Conservation (phyloP, 768 basidiomycete species). For the Boletellus sp. region DNA sequence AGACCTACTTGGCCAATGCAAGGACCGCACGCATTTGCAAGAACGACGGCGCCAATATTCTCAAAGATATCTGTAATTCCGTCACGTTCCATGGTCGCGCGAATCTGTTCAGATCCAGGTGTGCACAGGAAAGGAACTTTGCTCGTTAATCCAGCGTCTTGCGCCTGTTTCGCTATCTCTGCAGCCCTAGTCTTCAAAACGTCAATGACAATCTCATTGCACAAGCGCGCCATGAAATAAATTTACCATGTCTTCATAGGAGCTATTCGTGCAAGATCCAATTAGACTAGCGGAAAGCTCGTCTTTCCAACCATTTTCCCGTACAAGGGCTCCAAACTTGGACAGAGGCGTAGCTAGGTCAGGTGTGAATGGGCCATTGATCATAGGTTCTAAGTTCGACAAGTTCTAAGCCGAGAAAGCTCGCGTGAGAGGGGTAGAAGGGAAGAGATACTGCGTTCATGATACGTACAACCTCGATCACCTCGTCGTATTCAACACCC, state of each 20-base stretch:
- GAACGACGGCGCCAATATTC: constrained; percentile 87
- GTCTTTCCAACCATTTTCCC: constrained; percentile 90
- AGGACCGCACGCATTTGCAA: constrained; percentile 98
- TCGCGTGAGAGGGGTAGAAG: not conserved
- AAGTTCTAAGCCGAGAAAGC: constrained; percentile 55
- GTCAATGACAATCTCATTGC: not conserved
- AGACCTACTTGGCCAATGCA: constrained; percentile 86
- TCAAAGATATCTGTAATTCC: constrained; percentile 76
- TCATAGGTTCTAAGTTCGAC: constrained; percentile 83
- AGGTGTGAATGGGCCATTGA: constrained; percentile 98
- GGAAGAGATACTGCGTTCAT: not conserved
- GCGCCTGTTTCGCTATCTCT: constrained; percentile 86
- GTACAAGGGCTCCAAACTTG: constrained; percentile 75
- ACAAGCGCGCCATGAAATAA: not conserved
- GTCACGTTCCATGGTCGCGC: constrained; percentile 96
- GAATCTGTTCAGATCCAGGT: constrained; percentile 92
- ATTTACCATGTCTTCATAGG: constrained; percentile 89
- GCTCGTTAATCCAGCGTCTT: constrained; percentile 71
- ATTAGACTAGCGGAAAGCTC: constrained; percentile 89
- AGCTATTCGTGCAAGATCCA: constrained; percentile 99
- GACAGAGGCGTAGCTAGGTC: constrained; percentile 94
- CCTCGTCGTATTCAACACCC: constrained; percentile 89
- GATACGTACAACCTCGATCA: constrained; percentile 83
- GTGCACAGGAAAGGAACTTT: constrained; percentile 88
- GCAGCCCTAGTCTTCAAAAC: constrained; percentile 77